Percentiles rank a stretch among this genome's conserved stretches.
These are phyloP conservation scores for Aspergillus floridensis DNA, from an alignment of 2,329 filamentous ascomycete species.

Conservation along the genomic window DNA sequence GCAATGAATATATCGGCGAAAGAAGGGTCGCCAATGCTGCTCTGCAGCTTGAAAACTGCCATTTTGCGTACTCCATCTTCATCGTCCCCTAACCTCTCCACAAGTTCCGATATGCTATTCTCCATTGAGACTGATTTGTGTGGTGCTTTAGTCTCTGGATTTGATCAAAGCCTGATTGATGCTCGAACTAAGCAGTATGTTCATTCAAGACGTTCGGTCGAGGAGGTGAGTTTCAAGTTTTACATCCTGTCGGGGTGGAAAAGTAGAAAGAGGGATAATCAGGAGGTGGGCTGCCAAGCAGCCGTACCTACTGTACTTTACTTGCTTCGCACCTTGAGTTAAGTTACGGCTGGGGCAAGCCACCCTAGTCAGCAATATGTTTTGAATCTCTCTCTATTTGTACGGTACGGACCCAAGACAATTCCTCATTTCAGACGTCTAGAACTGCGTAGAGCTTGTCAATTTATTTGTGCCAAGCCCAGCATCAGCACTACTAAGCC, in stretches of 20 bases:
- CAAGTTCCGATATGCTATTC: conserved; percentile 55
- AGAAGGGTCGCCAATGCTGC: conserved; percentile 88
- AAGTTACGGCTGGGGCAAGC: not conserved
- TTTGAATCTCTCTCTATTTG: too few species aligned
- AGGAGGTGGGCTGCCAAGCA: conserved; percentile 6
- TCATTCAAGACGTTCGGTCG: not conserved
- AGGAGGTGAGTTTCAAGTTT: not conserved
- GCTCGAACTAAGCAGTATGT: not conserved
- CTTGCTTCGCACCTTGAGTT: not conserved
- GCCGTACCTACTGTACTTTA: not conserved
- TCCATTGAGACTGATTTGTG: conserved; percentile 44
- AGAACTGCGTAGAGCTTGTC: too few species aligned
- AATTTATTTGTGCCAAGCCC: too few species aligned
- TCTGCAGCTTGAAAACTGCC: conserved; percentile 97
- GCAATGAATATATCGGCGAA: conserved; percentile 96
- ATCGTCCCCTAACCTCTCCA: conserved; percentile 58
- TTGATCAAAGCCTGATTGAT: not conserved
- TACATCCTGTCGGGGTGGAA: not conserved
- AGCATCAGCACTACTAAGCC: too few species aligned
- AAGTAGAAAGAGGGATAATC: not conserved
- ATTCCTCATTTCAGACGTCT: too few species aligned
- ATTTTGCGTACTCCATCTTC: conserved; percentile 95
- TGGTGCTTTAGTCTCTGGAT: not conserved
- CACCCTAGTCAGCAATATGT: not conserved
- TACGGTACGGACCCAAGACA: too few species aligned